These are phyloP conservation scores for Thecaphora thlaspeos DNA, from an alignment of 1,284 basidiomycete species.

Conservation along the genomic window DNA sequence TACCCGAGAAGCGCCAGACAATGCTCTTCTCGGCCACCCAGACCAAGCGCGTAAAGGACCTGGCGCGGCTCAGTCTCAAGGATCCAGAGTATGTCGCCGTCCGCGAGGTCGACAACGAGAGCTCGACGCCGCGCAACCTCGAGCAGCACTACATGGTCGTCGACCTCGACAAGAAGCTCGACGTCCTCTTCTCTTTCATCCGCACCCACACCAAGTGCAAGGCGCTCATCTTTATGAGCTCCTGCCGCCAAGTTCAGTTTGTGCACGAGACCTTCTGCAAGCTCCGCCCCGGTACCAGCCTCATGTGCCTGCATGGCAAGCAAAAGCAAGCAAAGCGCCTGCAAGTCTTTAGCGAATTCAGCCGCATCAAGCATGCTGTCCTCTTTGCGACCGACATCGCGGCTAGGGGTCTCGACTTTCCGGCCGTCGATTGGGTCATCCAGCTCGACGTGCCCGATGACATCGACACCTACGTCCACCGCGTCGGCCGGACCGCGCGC, in stretches of 20 bases:
- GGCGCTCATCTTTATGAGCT: slow-evolving; percentile 88
- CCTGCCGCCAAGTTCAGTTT: slow-evolving; percentile 82
- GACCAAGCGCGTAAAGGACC: slow-evolving; percentile 82
- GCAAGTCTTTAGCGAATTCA: slow-evolving; percentile 54
- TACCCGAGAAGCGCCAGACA: slow-evolving; percentile 68
- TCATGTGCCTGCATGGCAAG: slow-evolving; percentile 92
- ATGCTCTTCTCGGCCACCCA: slow-evolving; percentile 96
- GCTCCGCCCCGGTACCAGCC: slow-evolving; percentile 86
- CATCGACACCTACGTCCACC: slow-evolving; percentile 96
- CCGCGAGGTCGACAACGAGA: slow-evolving; percentile 45
- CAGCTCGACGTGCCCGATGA: slow-evolving; percentile 98
- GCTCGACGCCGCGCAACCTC: slow-evolving; percentile 68
- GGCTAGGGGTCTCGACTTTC: slow-evolving; percentile 94
- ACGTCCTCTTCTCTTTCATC: slow-evolving; percentile 90
- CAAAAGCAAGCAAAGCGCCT: slow-evolving; percentile 90
- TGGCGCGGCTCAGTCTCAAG: slow-evolving; percentile 84
- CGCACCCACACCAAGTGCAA: slow-evolving; percentile 91
- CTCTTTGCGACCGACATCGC: slow-evolving; percentile 80
- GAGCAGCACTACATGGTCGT: slow-evolving; percentile 89
- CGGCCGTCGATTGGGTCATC: slow-evolving; percentile 93
- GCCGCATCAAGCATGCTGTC: slow-evolving; percentile 47
- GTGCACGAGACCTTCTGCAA: slow-evolving; percentile 94
- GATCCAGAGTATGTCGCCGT: slow-evolving; percentile 74
- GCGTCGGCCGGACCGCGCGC: slow-evolving; percentile 90
- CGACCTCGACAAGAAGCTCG: slow-evolving; percentile 81